These are phyloP conservation scores for Vanilla planifolia DNA, from an alignment of 106 monocot genomes.

Conservation along the genomic window DNA sequence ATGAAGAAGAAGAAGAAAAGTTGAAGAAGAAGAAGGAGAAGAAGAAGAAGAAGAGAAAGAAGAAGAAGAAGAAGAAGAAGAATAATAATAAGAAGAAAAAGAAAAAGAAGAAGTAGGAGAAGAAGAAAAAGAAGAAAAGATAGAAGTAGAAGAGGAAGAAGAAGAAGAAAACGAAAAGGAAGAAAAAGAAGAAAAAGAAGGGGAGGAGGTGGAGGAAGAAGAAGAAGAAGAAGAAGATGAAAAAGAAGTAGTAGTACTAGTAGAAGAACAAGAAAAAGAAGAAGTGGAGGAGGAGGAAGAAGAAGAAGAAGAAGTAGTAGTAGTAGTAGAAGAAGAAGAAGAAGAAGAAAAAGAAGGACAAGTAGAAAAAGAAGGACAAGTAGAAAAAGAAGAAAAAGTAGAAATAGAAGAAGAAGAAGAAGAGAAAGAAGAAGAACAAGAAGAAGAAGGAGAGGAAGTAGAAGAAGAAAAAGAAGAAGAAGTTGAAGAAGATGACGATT, in stretches of 20 bases:
- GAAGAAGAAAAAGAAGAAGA: background rate
- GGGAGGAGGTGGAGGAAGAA: background rate
- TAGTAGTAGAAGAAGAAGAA: background rate
- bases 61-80: background rate
- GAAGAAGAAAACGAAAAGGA: background rate
- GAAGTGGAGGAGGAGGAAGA: background rate
- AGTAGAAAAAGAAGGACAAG: no score
- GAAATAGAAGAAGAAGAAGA: no score
- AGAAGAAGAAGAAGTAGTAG: background rate
- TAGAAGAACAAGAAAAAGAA: background rate
- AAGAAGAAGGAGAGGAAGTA: no score
- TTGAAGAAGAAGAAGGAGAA: background rate
- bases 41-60: background rate
- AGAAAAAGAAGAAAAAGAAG: background rate
- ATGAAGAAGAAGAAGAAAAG: no score
- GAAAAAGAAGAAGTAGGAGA: no score
- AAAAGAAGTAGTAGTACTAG: background rate
- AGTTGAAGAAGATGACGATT: background rate
- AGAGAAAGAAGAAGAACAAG: background rate
- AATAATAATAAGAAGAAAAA: no score
- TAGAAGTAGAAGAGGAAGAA: no score
- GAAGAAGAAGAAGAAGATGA: background rate
- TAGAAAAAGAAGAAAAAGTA: no score
- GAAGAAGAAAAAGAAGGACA: no score
- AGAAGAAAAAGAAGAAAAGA: no score